Base-by-base conservation (phyloP, 352 stramenopile species). In the Pythium scleroteichum region DNA sequence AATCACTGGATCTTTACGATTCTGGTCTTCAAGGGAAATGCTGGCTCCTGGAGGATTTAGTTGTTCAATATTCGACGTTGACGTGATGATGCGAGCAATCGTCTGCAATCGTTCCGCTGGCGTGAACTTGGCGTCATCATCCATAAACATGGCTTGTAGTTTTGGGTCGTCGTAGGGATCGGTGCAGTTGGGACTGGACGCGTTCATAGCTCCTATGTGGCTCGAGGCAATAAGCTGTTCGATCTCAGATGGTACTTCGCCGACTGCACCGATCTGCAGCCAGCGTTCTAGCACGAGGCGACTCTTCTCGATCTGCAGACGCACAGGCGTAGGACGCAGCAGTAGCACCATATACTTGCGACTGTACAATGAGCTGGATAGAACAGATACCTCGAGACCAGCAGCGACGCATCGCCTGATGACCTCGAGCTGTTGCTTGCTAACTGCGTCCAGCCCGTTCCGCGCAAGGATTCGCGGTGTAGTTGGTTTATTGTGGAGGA, bases 31-130 rank as follows among this genome's bases (percentile, higher is more conserved):
- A 35, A 94, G 78, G 7, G 78, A 85, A 27, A 94, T 93, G 16
- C 76, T 77, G 2, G 85, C 85, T 9, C 81, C 85, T 3, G 85
- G 83, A n/a, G 85, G 85, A 39, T 90, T 92, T 10, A 94, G 38
- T 12, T 92, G 74, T 49, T 88, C 76, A 22, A 79, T 66, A 50
- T 89, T 86, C 1, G 75, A 70, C 1, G 78, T 91, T 0, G 82
- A 92, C 27, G 85, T 91, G 57, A 94, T 89, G 57, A 94, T 94
- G n/a, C 85, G 85, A 5, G 81, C 85, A 39, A 94, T 94, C 0
- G 85, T 92, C 58, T 94, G 85, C 16, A 94, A 83, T 7, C 85
- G 82, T 45, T 94, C 85, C 13, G 85, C 85, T 5, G 85, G 85
- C 8, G 83, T 93, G 53, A 93, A 92, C 63, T 92, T 92, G 45